A percentile compares a stretch with the other conserved stretches of the same genome.
These are phyloP conservation scores for Sporothrix schenckii DNA, from an alignment of 2,329 filamentous ascomycete species.

Conservation along the genomic window DNA sequence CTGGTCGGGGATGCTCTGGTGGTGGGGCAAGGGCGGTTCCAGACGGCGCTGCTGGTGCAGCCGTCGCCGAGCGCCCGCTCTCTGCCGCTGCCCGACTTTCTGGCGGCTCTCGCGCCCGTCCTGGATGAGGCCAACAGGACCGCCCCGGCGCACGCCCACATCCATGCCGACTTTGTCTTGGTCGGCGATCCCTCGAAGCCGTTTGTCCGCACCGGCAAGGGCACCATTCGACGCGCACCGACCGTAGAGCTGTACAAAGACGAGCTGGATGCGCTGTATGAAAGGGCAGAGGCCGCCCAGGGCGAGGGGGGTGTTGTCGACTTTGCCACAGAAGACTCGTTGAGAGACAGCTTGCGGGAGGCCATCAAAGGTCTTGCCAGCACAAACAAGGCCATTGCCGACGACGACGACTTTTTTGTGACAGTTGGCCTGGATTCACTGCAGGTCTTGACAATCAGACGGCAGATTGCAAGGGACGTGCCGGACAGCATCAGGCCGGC, in stretches of 20 bases:
- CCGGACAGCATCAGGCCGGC: background rate
- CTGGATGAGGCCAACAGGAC: background rate
- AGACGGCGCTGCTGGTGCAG: constrained; percentile 8
- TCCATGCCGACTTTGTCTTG: constrained; percentile 8
- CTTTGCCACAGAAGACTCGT: background rate
- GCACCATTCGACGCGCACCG: constrained; percentile 5
- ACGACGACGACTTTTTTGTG: constrained; percentile 18
- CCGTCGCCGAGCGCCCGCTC: background rate
- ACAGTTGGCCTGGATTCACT: constrained; percentile 1
- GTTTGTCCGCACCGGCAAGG: constrained; percentile 18
- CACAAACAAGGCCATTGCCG: background rate
- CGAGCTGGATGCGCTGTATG: constrained; percentile 12
- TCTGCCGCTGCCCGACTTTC: background rate
- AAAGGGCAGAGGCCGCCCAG: background rate
- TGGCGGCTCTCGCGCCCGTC: background rate
- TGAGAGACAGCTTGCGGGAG: background rate
- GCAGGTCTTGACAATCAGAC: background rate
- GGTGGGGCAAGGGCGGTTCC: constrained; percentile 7
- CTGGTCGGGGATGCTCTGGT: background rate
- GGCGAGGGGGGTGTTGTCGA: background rate
- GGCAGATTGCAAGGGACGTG: constrained; percentile 10
- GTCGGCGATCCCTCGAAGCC: background rate
- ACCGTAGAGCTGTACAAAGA: constrained; percentile 10
- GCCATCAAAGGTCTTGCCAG: background rate
- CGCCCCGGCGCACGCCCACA: constrained; percentile 16